Evolutionary conservation across 345 rosid species (phyloP).

Genomic region (Laguncularia racemosa): DNA sequence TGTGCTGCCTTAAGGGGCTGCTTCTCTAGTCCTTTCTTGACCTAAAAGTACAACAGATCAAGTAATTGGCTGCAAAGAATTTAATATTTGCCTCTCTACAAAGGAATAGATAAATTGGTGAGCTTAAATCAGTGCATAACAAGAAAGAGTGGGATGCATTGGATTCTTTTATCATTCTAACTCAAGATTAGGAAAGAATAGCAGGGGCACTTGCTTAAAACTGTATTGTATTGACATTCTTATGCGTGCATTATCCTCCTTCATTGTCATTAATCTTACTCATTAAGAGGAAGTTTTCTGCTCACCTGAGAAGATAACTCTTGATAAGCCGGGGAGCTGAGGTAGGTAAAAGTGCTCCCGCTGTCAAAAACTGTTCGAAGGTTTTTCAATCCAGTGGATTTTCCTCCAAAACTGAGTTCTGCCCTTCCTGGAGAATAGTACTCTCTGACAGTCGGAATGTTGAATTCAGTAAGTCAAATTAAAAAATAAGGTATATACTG

Average conservation of each 20-base stretch:
- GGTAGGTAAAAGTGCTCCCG: slow-evolving; percentile 91
- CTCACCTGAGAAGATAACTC: slow-evolving; percentile 44
- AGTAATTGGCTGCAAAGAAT: too few relatives aligned
- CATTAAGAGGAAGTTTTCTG: not conserved
- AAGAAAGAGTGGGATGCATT: too few relatives aligned
- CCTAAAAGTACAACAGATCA: slow-evolving; percentile 16
- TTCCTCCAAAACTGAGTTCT: slow-evolving; percentile 59
- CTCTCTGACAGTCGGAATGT: slow-evolving; percentile 34
- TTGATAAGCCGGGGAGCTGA: slow-evolving; percentile 57
- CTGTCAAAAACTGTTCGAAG: slow-evolving; percentile 55
- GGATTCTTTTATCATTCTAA: too few relatives aligned
- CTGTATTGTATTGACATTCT: not conserved
- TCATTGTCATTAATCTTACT: not conserved
- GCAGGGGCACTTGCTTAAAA: too few relatives aligned
- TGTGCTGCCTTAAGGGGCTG: slow-evolving; percentile 50
- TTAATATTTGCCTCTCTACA: too few relatives aligned
- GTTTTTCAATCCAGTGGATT: slow-evolving; percentile 50
- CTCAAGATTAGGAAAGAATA: too few relatives aligned
- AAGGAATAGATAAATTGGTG: too few relatives aligned
- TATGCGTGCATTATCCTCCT: not conserved
- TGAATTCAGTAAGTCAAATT: not conserved
- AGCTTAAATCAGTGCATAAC: too few relatives aligned
- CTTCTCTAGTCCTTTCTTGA: slow-evolving; percentile 40
- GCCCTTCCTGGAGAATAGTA: slow-evolving; percentile 76
- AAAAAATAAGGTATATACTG: not conserved